Conservation (phyloP, 2,329 filamentous ascomycete species). For the Fusarium agapanthi region DNA sequence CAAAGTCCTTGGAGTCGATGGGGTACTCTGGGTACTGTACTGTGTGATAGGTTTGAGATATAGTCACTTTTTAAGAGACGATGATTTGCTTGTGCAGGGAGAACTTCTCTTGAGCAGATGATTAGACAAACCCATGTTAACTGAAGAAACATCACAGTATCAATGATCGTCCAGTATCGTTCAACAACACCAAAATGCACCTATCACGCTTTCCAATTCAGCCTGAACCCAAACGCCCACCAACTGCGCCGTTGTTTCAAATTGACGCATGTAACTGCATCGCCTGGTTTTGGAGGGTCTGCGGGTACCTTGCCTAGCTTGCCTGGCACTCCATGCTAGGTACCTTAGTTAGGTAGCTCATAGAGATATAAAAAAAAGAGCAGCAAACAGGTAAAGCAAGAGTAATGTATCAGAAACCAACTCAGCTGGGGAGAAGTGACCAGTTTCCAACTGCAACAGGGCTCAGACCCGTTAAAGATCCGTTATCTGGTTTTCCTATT, state of each 20-base stretch:
- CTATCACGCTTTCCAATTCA: slow-evolving; percentile 6
- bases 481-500: slow-evolving; percentile 15
- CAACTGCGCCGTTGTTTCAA: slow-evolving; percentile 29
- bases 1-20: background rate
- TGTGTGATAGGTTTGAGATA: background rate
- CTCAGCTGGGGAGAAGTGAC: background rate
- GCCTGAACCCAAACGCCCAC: slow-evolving; percentile 21
- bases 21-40: background rate
- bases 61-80: background rate
- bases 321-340: background rate
- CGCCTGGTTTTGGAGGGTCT: slow-evolving; percentile 19
- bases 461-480: slow-evolving; percentile 27
- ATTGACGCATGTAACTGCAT: slow-evolving; percentile 19
- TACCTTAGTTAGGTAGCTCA: background rate
- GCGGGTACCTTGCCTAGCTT: slow-evolving; percentile 22
- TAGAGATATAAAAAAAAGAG: background rate
- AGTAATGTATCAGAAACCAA: slow-evolving; percentile 5
- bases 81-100: background rate
- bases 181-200: background rate
- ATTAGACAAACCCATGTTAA: background rate
- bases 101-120: background rate
- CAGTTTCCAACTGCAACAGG: slow-evolving; percentile 11
- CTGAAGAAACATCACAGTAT: background rate
- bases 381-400: background rate
- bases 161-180: background rate